A percentile compares a stretch with the other conserved stretches of the same genome.
These are phyloP conservation scores for Termitomyces sp. DNA, from an alignment of 768 basidiomycete genomes.

Conservation along the genomic window DNA sequence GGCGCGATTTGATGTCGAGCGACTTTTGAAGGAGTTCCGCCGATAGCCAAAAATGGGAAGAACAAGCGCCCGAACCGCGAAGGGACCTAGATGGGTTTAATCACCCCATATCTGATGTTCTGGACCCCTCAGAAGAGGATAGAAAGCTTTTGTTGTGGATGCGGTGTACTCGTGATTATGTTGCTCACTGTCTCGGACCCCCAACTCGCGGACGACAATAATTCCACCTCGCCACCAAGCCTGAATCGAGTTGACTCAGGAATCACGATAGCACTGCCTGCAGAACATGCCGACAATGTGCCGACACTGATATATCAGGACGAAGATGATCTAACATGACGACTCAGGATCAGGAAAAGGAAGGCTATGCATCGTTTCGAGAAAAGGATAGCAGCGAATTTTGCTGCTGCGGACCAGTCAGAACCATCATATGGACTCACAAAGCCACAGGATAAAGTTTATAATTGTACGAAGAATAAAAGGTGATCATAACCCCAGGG, in stretches of 20 bases:
- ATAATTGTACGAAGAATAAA: neutral
- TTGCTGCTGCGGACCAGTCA: neutral
- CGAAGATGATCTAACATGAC: neutral
- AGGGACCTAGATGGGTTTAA: neutral
- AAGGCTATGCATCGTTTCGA: neutral
- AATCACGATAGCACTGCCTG: neutral
- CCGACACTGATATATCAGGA: neutral
- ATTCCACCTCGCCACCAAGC: neutral
- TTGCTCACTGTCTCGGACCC: too few species aligned
- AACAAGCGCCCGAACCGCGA: neutral
- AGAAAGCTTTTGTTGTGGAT: neutral
- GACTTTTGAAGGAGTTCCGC: neutral
- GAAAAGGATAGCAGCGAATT: neutral
- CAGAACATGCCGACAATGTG: neutral
- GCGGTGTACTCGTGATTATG: too few species aligned
- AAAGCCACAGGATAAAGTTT: neutral
- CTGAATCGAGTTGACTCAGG: neutral
- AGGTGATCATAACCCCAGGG: neutral
- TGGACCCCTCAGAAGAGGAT: too few species aligned
- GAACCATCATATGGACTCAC: neutral
- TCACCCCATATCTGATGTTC: neutral
- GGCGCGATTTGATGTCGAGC: constrained; percentile 1
- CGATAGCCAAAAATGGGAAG: neutral
- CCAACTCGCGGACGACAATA: neutral
- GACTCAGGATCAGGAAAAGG: too few species aligned